Percentiles rank a stretch among this genome's conserved stretches.
phyloP scores from a whole-genome alignment of 108 stramenopile species.

The Seminavis robusta region DNA sequence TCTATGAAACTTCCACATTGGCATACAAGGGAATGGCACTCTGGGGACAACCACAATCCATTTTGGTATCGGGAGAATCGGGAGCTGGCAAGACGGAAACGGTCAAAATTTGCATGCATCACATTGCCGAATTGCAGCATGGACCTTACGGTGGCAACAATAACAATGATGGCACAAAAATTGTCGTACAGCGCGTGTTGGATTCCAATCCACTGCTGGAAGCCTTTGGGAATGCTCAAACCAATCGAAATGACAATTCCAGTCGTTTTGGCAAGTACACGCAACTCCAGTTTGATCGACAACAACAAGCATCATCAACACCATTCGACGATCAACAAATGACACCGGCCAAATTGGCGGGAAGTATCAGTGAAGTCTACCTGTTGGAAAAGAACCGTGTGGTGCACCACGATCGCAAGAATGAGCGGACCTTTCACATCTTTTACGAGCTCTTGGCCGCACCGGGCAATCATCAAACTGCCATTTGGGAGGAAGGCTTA shows the following conservation, averaged over 20 bases:
- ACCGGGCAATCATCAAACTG: conserved; percentile 26
- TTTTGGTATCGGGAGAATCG: conserved; percentile 86
- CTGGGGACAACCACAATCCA: conserved; percentile 67
- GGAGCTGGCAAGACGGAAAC: conserved; percentile 95
- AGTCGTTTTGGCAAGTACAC: conserved; percentile 87
- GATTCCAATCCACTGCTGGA: conserved; percentile 81
- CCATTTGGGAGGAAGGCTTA: conserved; percentile 35
- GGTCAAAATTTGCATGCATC: conserved; percentile 88
- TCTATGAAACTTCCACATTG: conserved; percentile 81
- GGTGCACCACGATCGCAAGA: conserved; percentile 58
- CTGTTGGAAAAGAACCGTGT: conserved; percentile 93
- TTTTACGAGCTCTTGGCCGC: conserved; percentile 86
- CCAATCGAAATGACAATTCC: conserved; percentile 71
- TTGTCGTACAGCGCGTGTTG: conserved; percentile 56
- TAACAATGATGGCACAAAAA: conserved; percentile 19
- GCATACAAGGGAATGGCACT: conserved; percentile 70
- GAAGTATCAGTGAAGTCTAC: conserved; percentile 70
- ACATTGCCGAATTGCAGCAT: conserved; percentile 71
- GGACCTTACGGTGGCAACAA: conserved; percentile 20
- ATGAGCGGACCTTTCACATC: conserved; percentile 94
- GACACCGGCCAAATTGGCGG: conserved; percentile 44
- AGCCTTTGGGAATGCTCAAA: conserved; percentile 86
- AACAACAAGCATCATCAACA: conserved; percentile 36
- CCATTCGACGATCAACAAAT: neutral
- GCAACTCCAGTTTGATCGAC: conserved; percentile 62